phyloP scores from a whole-genome alignment of 805 yeast genomes.

The Metschnikowia reukaufii region DNA sequence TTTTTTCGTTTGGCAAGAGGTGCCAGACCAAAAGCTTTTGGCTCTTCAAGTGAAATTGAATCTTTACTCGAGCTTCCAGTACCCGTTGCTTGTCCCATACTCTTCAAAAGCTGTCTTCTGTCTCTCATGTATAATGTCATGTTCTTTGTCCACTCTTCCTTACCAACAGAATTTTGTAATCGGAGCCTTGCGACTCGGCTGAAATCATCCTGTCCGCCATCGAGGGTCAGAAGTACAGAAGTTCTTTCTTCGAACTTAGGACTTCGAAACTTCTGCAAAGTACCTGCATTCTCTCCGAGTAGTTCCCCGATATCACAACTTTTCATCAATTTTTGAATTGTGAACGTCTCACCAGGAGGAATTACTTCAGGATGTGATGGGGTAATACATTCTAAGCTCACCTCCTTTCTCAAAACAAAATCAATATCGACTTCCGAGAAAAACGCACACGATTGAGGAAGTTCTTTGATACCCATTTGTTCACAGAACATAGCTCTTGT shows the following conservation, averaged over 20 bases:
- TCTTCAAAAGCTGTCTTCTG: conserved; percentile 6
- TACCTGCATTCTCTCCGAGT: conserved; percentile 13
- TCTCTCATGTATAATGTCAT: conserved; percentile 6
- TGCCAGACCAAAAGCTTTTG: not conserved
- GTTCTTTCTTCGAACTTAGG: conserved; percentile 15
- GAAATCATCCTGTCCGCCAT: conserved; percentile 18
- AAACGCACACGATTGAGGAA: conserved; percentile 95
- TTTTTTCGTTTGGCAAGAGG: conserved; percentile 2
- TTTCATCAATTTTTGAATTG: conserved; percentile 53
- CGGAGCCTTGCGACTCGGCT: conserved; percentile 25
- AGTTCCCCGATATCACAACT: conserved; percentile 21
- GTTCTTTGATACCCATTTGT: conserved; percentile 81
- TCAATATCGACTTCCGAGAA: conserved; percentile 94
- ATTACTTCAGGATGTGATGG: conserved; percentile 72
- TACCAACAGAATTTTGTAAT: conserved; percentile 29
- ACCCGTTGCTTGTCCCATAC: not conserved
- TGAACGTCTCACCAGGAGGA: conserved; percentile 75
- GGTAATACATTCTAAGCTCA: conserved; percentile 85
- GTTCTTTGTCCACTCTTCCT: conserved; percentile 26
- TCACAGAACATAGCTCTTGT: conserved; percentile 94
- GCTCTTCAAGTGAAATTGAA: not conserved
- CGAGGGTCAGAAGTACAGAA: conserved; percentile 19
- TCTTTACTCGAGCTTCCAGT: not conserved
- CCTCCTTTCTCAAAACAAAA: conserved; percentile 85
- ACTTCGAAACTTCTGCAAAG: conserved; percentile 13